Percentiles rank a stretch among this genome's conserved stretches.
These are phyloP conservation scores for Diaporthe amygdali DNA, from an alignment of 2,329 filamentous ascomycete species.

Conservation along the genomic window DNA sequence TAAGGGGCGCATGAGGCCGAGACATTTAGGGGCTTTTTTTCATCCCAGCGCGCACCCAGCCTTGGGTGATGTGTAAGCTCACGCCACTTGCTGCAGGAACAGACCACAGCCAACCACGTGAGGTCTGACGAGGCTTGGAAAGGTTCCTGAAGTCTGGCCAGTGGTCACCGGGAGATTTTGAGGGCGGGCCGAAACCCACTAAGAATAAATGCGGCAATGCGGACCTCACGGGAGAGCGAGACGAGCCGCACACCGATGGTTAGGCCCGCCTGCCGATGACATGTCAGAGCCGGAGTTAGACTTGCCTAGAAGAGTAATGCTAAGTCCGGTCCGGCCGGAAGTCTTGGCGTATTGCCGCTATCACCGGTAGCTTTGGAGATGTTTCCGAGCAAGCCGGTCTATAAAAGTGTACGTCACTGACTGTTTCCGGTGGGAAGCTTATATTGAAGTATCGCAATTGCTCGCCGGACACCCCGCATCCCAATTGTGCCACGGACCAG, in stretches of 20 bases:
- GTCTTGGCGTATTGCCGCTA: neutral
- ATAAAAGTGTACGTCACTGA: neutral
- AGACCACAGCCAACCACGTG: slow-evolving; percentile 2
- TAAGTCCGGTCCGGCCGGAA: neutral
- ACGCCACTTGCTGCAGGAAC: neutral
- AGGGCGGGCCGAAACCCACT: slow-evolving; percentile 2
- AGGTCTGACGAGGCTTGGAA: neutral
- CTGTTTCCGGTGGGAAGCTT: too few relatives aligned
- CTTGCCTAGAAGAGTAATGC: neutral
- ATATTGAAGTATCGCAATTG: too few relatives aligned
- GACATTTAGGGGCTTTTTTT: neutral
- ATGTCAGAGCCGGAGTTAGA: neutral
- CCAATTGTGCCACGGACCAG: neutral
- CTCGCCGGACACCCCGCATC: too few relatives aligned
- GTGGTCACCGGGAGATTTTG: neutral
- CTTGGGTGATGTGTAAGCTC: slow-evolving; percentile 1
- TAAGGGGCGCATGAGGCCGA: neutral
- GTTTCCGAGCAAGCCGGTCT: neutral
- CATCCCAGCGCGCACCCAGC: neutral
- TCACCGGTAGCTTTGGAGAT: neutral
- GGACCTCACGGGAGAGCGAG: neutral
- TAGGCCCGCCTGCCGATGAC: neutral
- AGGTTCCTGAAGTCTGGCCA: neutral
- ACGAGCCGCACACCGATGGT: neutral
- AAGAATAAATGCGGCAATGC: neutral